Conservation (phyloP, 768 basidiomycete species). For the Candolleomyces eurysporus region DNA sequence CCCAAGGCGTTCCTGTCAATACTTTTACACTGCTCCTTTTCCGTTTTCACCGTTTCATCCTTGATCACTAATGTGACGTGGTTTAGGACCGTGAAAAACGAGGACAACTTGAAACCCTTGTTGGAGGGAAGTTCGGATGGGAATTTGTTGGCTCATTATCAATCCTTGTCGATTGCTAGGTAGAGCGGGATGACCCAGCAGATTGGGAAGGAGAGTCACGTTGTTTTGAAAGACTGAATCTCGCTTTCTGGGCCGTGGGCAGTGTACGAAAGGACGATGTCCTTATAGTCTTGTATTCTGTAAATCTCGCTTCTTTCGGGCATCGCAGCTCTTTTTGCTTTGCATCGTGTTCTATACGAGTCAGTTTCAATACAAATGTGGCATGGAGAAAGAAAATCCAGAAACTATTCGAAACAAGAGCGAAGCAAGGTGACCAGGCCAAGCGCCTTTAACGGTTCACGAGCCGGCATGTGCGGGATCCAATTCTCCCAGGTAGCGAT, state of each 20-base stretch:
- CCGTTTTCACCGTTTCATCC: neutral
- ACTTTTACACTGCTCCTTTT: neutral
- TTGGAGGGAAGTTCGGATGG: slow-evolving; percentile 87
- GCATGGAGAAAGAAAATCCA: too few species aligned
- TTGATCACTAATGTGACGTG: neutral
- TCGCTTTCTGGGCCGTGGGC: slow-evolving; percentile 50
- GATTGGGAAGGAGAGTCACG: slow-evolving; percentile 76
- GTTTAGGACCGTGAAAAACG: slow-evolving; percentile 82
- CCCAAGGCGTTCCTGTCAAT: slow-evolving; percentile 86
- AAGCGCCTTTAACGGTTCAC: too few species aligned
- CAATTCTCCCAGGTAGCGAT: too few species aligned
- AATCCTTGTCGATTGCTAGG: slow-evolving; percentile 66
- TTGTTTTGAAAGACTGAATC: slow-evolving; percentile 66
- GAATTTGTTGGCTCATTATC: slow-evolving; percentile 73
- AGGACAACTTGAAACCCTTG: slow-evolving; percentile 77
- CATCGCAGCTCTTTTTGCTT: too few species aligned
- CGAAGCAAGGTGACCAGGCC: too few species aligned
- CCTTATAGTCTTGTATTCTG: too few species aligned
- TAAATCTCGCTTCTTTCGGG: too few species aligned
- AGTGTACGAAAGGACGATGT: too few species aligned
- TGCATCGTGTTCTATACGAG: too few species aligned
- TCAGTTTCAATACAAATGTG: too few species aligned
- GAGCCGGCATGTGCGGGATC: too few species aligned
- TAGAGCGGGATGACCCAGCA: slow-evolving; percentile 86
- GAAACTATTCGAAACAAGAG: too few species aligned